Evolutionary conservation across 2,329 filamentous ascomycete species (phyloP), one percentile per base, ranked within the genome.

Genomic region (Trichoderma sp.): DNA sequence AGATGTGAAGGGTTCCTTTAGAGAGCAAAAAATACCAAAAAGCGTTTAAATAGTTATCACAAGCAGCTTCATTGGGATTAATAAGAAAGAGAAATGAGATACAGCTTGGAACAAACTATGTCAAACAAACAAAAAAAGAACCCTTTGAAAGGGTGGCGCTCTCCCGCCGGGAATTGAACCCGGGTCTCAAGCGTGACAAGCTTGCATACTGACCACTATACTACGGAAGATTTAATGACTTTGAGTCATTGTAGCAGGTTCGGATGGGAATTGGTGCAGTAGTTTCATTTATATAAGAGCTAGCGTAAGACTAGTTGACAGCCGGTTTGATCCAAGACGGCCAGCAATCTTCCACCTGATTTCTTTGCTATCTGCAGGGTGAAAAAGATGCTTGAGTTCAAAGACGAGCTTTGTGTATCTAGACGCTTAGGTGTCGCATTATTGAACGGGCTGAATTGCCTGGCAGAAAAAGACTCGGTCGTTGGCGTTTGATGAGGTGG

Each of bases 201-300:
- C 70, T 71, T 70, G 70, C 69, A 71, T 71, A 71, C 70, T 71
- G 70, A 71, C 70, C 70, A 71, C 70, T 71, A 71, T 71, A 71
- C 70, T 71, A 71, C 70, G 70, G 70, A 71, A 69, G 68, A 71
- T 69, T 39, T 48, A 63, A 67, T 67, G 64, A 32, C 57, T 67
- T 67, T 45, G 25, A 69, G 57, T 39, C 64, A 67, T 57, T 64
- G 67, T 69, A 69, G 67, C 67, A 35, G 48, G 67, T 69, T 66
- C 63, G 48, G 63, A 50, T 39, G 45, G 5, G 1, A 32, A 7
- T 2, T 37, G 5, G 2, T 0, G 8, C 7, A 10, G 3, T 39
- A 67, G n/a, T 67, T 29, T 27, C 5, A 2, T 34, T 25, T 67
- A 67, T 61, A 45, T 56, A 57, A 34, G 57, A 39, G 7, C 32